Evolutionary conservation across 495 filamentous ascomycete genomes (phyloP).

Genomic region (Aspergillus egyptiacus): DNA sequence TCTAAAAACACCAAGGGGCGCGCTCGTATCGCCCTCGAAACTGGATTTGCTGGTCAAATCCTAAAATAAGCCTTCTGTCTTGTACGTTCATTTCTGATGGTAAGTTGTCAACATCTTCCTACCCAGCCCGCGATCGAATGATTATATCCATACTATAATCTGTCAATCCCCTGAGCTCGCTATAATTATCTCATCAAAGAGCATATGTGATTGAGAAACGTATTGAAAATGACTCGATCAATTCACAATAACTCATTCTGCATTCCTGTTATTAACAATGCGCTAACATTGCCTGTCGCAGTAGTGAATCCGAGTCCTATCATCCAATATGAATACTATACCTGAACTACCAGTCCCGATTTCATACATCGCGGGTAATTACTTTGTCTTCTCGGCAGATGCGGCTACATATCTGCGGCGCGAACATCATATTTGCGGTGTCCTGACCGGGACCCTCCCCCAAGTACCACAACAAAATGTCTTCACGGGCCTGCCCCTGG

Average conservation of each 20-base stretch:
- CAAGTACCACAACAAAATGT: conserved; percentile 93
- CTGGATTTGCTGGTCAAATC: conserved; percentile 36
- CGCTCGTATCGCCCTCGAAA: not conserved
- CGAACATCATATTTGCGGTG: conserved; percentile 78
- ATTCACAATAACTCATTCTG: conserved; percentile 2
- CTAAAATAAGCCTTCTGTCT: conserved; percentile 6
- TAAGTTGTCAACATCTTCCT: conserved; percentile 21
- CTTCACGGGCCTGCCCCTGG: conserved; percentile 80
- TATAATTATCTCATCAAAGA: conserved; percentile 39
- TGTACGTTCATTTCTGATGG: conserved; percentile 27
- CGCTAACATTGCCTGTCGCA: conserved; percentile 16
- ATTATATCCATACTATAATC: conserved; percentile 70
- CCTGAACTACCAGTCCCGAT: conserved; percentile 66
- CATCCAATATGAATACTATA: conserved; percentile 31
- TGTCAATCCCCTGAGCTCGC: conserved; percentile 83
- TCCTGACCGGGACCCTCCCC: conserved; percentile 79
- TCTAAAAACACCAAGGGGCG: conserved; percentile 4
- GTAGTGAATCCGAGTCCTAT: conserved; percentile 6
- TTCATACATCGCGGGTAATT: conserved; percentile 71
- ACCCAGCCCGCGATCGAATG: conserved; percentile 38
- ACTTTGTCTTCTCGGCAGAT: conserved; percentile 83
- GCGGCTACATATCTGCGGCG: conserved; percentile 74
- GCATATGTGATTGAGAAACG: conserved; percentile 48
- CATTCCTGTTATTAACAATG: conserved; percentile 3
- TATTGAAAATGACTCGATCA: conserved; percentile 39